phyloP scores from a whole-genome alignment of 202 grass and related monocot genomes.

The Hordeum pubiflorum region DNA sequence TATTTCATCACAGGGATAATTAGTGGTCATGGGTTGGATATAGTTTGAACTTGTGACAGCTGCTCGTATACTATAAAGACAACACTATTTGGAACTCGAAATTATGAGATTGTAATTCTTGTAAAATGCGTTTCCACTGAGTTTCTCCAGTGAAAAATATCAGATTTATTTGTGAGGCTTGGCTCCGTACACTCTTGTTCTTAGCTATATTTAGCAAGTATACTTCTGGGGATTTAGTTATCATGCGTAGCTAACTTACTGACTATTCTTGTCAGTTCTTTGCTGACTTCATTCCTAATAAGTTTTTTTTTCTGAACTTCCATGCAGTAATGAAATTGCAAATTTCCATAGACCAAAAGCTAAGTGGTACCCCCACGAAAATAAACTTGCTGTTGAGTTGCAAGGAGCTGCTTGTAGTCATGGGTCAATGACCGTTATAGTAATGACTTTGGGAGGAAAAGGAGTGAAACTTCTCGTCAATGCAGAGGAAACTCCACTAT shows the following conservation, averaged over 20 bases:
- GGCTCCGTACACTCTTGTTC: neutral
- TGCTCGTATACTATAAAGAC: neutral
- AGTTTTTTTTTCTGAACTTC: neutral
- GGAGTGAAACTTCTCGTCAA: slow-evolving; percentile 68
- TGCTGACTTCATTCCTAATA: neutral
- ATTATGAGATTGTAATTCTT: neutral
- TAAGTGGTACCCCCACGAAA: slow-evolving; percentile 87
- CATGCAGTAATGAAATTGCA: slow-evolving; percentile 79
- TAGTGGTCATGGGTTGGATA: neutral
- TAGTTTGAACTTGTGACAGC: neutral
- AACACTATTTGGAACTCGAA: neutral
- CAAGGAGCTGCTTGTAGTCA: slow-evolving; percentile 48
- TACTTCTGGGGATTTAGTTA: neutral
- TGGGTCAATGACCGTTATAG: slow-evolving; percentile 69
- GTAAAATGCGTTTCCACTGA: neutral
- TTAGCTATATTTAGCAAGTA: slow-evolving; percentile 8
- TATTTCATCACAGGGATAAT: neutral
- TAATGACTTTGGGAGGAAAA: slow-evolving; percentile 84
- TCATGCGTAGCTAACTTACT: neutral
- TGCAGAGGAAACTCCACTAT: slow-evolving; percentile 66
- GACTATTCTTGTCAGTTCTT: slow-evolving; percentile 5
- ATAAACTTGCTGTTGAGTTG: slow-evolving; percentile 61
- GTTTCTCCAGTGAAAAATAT: neutral
- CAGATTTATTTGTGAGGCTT: neutral
- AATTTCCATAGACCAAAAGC: slow-evolving; percentile 92